These are phyloP conservation scores for Pseudocercospora musae DNA, from an alignment of 2,329 filamentous ascomycete species.

Conservation along the genomic window DNA sequence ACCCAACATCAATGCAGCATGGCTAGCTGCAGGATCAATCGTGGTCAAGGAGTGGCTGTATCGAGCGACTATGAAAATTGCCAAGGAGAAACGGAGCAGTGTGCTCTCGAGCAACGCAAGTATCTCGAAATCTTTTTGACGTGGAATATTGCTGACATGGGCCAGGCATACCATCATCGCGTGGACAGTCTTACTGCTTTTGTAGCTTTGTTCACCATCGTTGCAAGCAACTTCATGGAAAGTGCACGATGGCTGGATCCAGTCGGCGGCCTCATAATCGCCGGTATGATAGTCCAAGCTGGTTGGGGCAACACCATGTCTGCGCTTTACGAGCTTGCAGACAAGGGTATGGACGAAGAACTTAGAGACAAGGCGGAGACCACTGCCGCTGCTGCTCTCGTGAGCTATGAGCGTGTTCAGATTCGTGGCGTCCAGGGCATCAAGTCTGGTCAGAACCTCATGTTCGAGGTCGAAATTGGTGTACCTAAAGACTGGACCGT, in stretches of 20 bases:
- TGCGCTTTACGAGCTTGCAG: conserved; percentile 84
- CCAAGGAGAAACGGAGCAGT: conserved; percentile 87
- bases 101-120: conserved; percentile 83
- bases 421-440: conserved; percentile 79
- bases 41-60: conserved; percentile 96
- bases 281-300: conserved; percentile 86
- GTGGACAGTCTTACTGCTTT: conserved; percentile 94
- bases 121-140: not conserved
- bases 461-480: conserved; percentile 83
- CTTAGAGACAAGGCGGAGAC: conserved; percentile 66
- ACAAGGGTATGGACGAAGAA: conserved; percentile 82
- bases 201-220: conserved; percentile 84
- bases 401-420: conserved; percentile 49
- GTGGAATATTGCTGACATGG: not conserved
- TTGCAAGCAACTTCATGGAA: conserved; percentile 80
- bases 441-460: conserved; percentile 94
- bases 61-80: conserved; percentile 95
- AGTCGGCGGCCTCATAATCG: conserved; percentile 88
- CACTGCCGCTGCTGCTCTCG: conserved; percentile 50
- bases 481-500: conserved; percentile 77
- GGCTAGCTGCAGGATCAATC: conserved; percentile 88
- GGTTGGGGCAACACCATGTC: conserved; percentile 81
- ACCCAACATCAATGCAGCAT: conserved; percentile 89
- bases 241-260: conserved; percentile 92
- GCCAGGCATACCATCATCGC: conserved; percentile 75